Evolutionary conservation across 2,329 filamentous ascomycete species (phyloP).

Genomic region (Aspergillus pseudoterreus): DNA sequence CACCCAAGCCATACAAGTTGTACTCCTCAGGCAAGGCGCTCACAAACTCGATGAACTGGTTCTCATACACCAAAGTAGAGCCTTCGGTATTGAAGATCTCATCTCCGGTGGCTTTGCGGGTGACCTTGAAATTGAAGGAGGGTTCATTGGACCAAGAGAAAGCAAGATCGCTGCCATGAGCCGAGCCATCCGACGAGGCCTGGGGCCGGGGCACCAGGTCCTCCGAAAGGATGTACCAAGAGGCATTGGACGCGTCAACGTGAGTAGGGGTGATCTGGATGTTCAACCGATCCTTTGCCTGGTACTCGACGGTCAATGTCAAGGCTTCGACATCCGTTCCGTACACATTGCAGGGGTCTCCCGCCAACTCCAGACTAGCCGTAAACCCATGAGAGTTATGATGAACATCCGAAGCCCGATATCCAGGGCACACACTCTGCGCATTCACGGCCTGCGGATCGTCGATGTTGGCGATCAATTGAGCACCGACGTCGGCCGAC

Average conservation of each 20-base stretch:
- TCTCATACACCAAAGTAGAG: conserved; percentile 65
- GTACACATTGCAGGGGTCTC: conserved; percentile 65
- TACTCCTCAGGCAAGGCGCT: conserved; percentile 65
- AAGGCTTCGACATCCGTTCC: conserved; percentile 69
- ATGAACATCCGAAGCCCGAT: conserved; percentile 51
- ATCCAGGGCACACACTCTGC: conserved; percentile 61
- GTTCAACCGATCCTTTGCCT: conserved; percentile 62
- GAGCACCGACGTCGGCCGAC: conserved; percentile 43
- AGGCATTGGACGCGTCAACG: conserved; percentile 58
- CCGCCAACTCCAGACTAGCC: conserved; percentile 51
- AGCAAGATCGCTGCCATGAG: conserved; percentile 42
- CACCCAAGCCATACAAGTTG: conserved; percentile 72
- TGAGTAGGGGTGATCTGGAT: conserved; percentile 67
- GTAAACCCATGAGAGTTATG: conserved; percentile 47
- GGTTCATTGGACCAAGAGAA: conserved; percentile 57
- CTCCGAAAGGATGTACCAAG: conserved; percentile 65
- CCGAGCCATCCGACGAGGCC: conserved; percentile 39
- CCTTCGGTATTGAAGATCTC: conserved; percentile 65
- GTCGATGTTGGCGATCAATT: conserved; percentile 59
- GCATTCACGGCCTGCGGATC: conserved; percentile 62
- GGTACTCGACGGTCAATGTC: conserved; percentile 64
- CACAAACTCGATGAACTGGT: conserved; percentile 73
- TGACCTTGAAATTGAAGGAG: conserved; percentile 55
- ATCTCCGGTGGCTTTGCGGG: conserved; percentile 58
- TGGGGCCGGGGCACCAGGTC: conserved; percentile 58